These are phyloP conservation scores for Cryptococcus neoformans DNA, from an alignment of 1,284 basidiomycete genomes.

Conservation along the genomic window DNA sequence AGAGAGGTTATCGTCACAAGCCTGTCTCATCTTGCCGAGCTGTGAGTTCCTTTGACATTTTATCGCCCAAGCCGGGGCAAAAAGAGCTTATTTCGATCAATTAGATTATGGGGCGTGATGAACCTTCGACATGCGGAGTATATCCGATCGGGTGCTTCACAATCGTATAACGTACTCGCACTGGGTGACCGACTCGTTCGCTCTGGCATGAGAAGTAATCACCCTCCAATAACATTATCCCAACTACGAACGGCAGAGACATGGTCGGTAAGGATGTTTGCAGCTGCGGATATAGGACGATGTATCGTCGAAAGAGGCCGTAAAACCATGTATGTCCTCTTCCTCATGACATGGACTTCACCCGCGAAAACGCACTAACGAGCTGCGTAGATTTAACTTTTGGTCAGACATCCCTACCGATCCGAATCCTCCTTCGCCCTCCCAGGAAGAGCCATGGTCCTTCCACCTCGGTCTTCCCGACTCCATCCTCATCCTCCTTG, in stretches of 20 bases:
- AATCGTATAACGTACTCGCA: slow-evolving; percentile 27
- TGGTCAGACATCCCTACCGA: slow-evolving; percentile 9
- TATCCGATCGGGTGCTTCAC: slow-evolving; percentile 27
- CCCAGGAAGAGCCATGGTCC: slow-evolving; percentile 15
- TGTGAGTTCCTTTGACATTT: slow-evolving; percentile 13
- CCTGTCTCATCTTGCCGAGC: slow-evolving; percentile 19
- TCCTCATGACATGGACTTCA: not conserved
- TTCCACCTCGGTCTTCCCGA: slow-evolving; percentile 34
- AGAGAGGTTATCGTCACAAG: slow-evolving; percentile 20
- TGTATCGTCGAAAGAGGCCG: slow-evolving; percentile 29
- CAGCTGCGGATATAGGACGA: slow-evolving; percentile 25
- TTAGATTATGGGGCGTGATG: slow-evolving; percentile 31
- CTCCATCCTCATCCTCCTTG: slow-evolving; percentile 27
- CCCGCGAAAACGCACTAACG: not conserved
- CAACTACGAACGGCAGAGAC: slow-evolving; percentile 19
- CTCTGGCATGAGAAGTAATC: slow-evolving; percentile 11
- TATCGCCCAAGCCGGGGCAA: not conserved
- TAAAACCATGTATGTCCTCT: slow-evolving; percentile 18
- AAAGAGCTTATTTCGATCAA: not conserved
- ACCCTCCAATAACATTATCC: slow-evolving; percentile 18
- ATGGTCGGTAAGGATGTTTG: slow-evolving; percentile 25
- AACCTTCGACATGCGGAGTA: slow-evolving; percentile 30
- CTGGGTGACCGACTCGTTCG: slow-evolving; percentile 27
- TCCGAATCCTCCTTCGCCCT: not conserved
- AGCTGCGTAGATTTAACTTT: slow-evolving; percentile 17